Conservation (phyloP, 2,329 filamentous ascomycete species). For the Sphaerostilbella broomeana region DNA sequence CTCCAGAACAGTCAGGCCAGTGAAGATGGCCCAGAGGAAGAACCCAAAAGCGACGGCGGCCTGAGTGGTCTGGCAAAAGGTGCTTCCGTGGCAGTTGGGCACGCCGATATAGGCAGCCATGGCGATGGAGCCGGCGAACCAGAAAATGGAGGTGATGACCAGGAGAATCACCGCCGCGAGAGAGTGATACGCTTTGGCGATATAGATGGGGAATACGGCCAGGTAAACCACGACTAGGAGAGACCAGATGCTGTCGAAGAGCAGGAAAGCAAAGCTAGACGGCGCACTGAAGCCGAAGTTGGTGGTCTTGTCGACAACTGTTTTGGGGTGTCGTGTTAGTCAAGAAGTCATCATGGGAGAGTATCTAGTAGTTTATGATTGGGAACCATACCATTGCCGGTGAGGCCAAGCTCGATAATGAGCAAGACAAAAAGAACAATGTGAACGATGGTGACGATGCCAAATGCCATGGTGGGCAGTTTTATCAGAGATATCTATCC, state of each 20-base stretch:
- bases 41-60: constrained; percentile 61
- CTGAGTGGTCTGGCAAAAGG: constrained; percentile 53
- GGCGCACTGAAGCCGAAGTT: constrained; percentile 32
- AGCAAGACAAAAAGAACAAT: constrained; percentile 60
- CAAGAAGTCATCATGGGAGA: no score
- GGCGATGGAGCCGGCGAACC: constrained; percentile 82
- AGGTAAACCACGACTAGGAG: constrained; percentile 66
- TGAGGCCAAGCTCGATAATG: constrained; percentile 68
- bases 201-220: constrained; percentile 57
- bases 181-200: constrained; percentile 54
- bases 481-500: not conserved
- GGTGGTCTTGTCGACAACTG: constrained; percentile 14
- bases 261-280: constrained; percentile 63
- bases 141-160: constrained; percentile 72
- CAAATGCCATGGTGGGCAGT: constrained; percentile 40
- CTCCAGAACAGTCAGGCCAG: constrained; percentile 41
- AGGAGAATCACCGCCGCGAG: constrained; percentile 62
- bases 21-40: constrained; percentile 52
- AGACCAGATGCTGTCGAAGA: constrained; percentile 75
- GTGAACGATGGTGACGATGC: constrained; percentile 57
- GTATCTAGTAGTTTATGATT: no score
- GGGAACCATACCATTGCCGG: constrained; percentile 57
- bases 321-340: not conserved
- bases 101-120: constrained; percentile 59
- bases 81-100: constrained; percentile 44